Percentiles rank a stretch among this genome's conserved stretches.
phyloP scores from a whole-genome alignment of 2,329 filamentous ascomycete species.

The Fusarium subtropicale region DNA sequence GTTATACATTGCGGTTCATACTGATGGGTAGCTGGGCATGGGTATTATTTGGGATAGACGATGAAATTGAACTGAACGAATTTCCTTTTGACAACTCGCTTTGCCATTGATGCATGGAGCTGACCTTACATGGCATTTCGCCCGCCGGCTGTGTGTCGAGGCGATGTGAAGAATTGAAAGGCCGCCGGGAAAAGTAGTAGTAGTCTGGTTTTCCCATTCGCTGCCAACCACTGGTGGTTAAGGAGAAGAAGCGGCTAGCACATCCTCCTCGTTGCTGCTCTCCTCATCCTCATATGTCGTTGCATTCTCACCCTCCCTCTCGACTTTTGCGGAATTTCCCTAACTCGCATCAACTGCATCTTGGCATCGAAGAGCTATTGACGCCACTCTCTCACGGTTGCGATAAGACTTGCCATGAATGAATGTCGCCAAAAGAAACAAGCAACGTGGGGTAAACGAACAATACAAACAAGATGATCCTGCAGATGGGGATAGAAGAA shows the following conservation, averaged over 20 bases:
- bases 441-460: too few species aligned
- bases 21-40: constrained; percentile 16
- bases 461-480: too few species aligned
- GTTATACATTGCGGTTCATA: constrained; percentile 20
- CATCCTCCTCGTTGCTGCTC: constrained; percentile 78
- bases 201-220: too few species aligned
- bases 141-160: not conserved
- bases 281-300: constrained; percentile 62
- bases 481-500: too few species aligned
- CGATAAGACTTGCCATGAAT: too few species aligned
- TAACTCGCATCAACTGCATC: too few species aligned
- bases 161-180: too few species aligned
- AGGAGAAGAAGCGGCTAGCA: constrained; percentile 70
- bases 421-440: too few species aligned
- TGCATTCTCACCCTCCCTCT: constrained; percentile 66
- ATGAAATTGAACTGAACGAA: constrained; percentile 34
- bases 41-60: constrained; percentile 43
- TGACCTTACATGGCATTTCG: not conserved
- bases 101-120: not conserved
- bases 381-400: too few species aligned
- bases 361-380: too few species aligned
- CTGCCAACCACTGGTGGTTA: too few species aligned
- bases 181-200: too few species aligned
- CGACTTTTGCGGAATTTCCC: constrained; percentile 60
- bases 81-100: not conserved